A percentile compares a stretch with the other conserved stretches of the same genome.
Evolutionary conservation across 768 basidiomycete genomes (phyloP).

Genomic region (Phylloporus arenicola): DNA sequence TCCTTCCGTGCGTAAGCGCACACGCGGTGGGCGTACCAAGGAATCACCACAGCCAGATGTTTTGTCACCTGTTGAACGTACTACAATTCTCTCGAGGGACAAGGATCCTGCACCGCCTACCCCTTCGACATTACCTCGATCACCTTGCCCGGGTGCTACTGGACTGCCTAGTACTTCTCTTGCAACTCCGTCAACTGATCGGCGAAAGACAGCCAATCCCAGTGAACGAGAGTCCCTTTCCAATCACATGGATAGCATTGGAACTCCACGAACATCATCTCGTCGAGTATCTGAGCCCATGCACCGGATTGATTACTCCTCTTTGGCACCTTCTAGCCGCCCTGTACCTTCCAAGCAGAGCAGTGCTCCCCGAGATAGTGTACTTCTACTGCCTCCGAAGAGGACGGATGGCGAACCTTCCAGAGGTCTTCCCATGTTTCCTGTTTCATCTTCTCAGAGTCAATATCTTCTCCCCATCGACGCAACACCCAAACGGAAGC

Average conservation of each 20-base stretch:
- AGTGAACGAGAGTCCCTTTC: not conserved
- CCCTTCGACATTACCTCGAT: not conserved
- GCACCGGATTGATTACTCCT: not conserved
- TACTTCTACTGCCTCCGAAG: not conserved
- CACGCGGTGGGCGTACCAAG: not conserved
- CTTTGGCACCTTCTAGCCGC: not conserved
- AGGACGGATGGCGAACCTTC: slow-evolving; percentile 1
- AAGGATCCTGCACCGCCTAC: not conserved
- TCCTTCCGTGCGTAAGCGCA: slow-evolving; percentile 16
- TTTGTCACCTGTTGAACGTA: not conserved
- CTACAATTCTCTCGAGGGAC: not conserved
- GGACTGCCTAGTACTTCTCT: not conserved
- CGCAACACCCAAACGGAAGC: slow-evolving; percentile 33
- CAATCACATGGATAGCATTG: slow-evolving; percentile 1
- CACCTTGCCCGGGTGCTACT: not conserved
- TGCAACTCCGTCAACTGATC: slow-evolving; percentile 7
- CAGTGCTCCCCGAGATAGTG: not conserved
- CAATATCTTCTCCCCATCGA: slow-evolving; percentile 30
- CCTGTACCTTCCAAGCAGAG: not conserved
- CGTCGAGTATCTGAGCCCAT: slow-evolving; percentile 1
- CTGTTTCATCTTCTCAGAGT: slow-evolving; percentile 29
- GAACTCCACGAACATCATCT: slow-evolving; percentile 15
- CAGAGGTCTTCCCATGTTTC: slow-evolving; percentile 6
- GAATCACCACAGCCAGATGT: not conserved
- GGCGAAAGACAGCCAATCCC: not conserved